Evolutionary conservation across 2,329 filamentous ascomycete species (phyloP).

Genomic region (Drechslerella coelobrocha): DNA sequence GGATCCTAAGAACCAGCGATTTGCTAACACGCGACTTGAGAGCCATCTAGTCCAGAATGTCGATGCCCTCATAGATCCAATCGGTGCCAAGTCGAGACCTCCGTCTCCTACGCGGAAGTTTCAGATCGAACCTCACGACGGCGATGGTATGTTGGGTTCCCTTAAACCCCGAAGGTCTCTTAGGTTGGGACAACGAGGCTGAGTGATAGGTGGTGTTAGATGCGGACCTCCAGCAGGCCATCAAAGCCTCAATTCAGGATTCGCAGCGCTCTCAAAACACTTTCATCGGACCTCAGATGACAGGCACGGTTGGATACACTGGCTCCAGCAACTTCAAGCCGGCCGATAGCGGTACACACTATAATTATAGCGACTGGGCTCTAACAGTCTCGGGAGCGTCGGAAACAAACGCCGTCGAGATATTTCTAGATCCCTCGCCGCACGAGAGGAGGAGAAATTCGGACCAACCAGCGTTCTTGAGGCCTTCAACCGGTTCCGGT

Average conservation of each 20-base stretch:
- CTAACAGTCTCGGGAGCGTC: constrained; percentile 47
- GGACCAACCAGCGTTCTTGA: constrained; percentile 54
- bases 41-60: constrained; percentile 28
- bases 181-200: constrained; percentile 13
- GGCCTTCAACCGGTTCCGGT: constrained; percentile 50
- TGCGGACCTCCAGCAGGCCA: constrained; percentile 52
- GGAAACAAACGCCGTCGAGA: constrained; percentile 51
- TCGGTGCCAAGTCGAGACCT: constrained; percentile 45
- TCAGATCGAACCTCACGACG: constrained; percentile 38
- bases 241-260: constrained; percentile 53
- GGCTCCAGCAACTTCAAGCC: constrained; percentile 52
- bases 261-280: constrained; percentile 36
- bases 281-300: constrained; percentile 51
- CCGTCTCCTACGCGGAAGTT: constrained; percentile 38
- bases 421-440: constrained; percentile 53
- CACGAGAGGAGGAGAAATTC: constrained; percentile 50
- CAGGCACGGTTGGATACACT: constrained; percentile 52
- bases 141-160: constrained; percentile 29
- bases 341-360: constrained; percentile 51
- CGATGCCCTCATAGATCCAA: constrained; percentile 30
- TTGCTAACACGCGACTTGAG: constrained; percentile 24
- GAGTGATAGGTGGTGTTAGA: constrained; percentile 33
- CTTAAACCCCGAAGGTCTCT: neutral
- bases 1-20: constrained; percentile 28
- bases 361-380: constrained; percentile 53